Evolutionary conservation across 306 rosid genomes (phyloP).

Genomic region (Sechiopsis laciniata): DNA sequence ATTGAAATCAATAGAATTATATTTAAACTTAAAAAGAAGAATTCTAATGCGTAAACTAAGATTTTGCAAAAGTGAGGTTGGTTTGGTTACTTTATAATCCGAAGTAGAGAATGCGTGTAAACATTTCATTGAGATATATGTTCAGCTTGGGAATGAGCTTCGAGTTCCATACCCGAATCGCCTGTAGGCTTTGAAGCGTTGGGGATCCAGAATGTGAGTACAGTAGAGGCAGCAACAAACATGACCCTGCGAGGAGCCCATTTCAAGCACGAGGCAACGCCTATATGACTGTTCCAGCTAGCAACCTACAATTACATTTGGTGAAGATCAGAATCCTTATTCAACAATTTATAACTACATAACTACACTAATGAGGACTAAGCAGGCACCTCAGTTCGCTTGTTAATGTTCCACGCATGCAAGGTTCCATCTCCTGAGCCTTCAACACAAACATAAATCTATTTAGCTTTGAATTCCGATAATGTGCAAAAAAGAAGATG

Average conservation of each 20-base stretch:
- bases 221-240: slow-evolving; percentile 88
- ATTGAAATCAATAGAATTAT: neutral
- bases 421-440: slow-evolving; percentile 87
- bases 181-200: slow-evolving; percentile 36
- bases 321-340: neutral
- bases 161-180: slow-evolving; percentile 35
- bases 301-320: slow-evolving; percentile 49
- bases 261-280: slow-evolving; percentile 80
- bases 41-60: slow-evolving; percentile 5
- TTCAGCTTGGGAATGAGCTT: slow-evolving; percentile 34
- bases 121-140: slow-evolving; percentile 28
- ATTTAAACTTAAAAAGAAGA: neutral
- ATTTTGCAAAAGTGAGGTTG: neutral
- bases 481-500: too few relatives aligned
- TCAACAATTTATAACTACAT: neutral
- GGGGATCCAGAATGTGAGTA: slow-evolving; percentile 89
- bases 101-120: neutral
- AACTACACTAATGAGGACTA: neutral
- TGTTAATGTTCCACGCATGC: slow-evolving; percentile 88
- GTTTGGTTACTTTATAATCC: slow-evolving; percentile 1
- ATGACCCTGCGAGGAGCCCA: slow-evolving; percentile 94
- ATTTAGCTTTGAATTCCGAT: neutral
- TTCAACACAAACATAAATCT: slow-evolving; percentile 23
- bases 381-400: slow-evolving; percentile 59
- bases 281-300: slow-evolving; percentile 75